Evolutionary conservation across 1,139 yeast genomes (phyloP), one percentile per base, ranked within the genome.

Genomic region (Yamadazyma atlantica): DNA sequence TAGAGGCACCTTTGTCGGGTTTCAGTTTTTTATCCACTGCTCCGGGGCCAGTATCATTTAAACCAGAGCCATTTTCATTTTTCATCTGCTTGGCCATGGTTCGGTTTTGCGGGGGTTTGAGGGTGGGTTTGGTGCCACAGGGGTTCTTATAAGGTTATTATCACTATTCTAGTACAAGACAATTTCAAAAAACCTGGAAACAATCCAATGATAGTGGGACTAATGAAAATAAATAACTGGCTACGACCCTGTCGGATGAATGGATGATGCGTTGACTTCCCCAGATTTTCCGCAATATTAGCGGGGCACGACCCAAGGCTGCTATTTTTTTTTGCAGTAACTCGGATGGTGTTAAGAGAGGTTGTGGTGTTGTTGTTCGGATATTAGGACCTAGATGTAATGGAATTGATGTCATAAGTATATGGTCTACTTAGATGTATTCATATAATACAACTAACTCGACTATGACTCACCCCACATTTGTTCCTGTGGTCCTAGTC

Each of bases 1-100:
- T 69, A 3, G 60, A 42, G 8, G 47, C 42, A n/a, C 46, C 48
- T 28, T 49, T 48, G 15, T 55, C 59, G 18, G 42, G 37, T 29
- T 43, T 46, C 3, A n/a, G 19, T 21, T 16, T 23, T 11, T 23
- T 16, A 28, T 14, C 21, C 30, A 7, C 12, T 8, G 5, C 16
- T 5, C 30, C 30, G 21, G 30, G 6, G 12, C 30, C 30, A n/a
- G 9, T 14, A 16, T 19, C 6, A 10, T 28, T 21, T 5, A 6
- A 3, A 3, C 9, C 7, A 5, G 21, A 8, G 21, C 30, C 30
- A n/a, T 40, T 32, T 32, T 44, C 42, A 15, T 42, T 42, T 6
- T 28, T 28, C n/a, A n/a, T 10, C 12, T 7, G 13, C 13, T 24
- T 24, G 9, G 29, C 29, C 29, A 26, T 26, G 17, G 9, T 19